Evolutionary conservation across 2,329 filamentous ascomycete species (phyloP).

Genomic region (Lecanosticta acicola): DNA sequence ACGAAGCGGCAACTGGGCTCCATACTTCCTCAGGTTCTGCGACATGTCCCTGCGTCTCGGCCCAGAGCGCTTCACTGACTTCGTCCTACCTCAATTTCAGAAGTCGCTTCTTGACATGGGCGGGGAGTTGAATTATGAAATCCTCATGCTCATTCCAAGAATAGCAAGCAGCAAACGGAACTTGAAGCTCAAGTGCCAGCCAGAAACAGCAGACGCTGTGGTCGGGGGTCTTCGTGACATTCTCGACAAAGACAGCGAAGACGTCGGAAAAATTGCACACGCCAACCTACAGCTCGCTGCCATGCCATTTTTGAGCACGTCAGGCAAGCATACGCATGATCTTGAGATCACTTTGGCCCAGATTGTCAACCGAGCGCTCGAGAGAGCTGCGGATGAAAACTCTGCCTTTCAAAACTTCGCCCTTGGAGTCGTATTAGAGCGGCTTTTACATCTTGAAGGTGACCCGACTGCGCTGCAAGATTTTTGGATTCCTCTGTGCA

Average conservation of each 20-base stretch:
- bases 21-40: conserved; percentile 79
- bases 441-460: conserved; percentile 11
- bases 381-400: not conserved
- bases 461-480: not conserved
- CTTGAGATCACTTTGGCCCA: conserved; percentile 5
- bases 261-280: too few relatives aligned
- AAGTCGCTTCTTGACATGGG: conserved; percentile 64
- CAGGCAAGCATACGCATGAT: conserved; percentile 2
- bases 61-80: conserved; percentile 64
- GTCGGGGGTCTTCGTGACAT: too few relatives aligned
- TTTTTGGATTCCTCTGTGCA: conserved; percentile 21
- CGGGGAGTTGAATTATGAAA: not conserved
- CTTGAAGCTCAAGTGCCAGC: conserved; percentile 10
- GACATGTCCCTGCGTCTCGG: conserved; percentile 72
- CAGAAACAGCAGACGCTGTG: not conserved
- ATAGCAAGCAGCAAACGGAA: conserved; percentile 9
- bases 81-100: conserved; percentile 78
- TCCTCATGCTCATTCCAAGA: conserved; percentile 12
- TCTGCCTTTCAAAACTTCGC: conserved; percentile 10
- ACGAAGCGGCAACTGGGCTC: conserved; percentile 59
- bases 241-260: too few relatives aligned
- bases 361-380: conserved; percentile 14
- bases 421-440: conserved; percentile 19
- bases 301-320: conserved; percentile 16
- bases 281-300: conserved; percentile 16